These are phyloP conservation scores for Tuber melanosporum DNA, from an alignment of 495 filamentous ascomycete genomes.

Conservation along the genomic window DNA sequence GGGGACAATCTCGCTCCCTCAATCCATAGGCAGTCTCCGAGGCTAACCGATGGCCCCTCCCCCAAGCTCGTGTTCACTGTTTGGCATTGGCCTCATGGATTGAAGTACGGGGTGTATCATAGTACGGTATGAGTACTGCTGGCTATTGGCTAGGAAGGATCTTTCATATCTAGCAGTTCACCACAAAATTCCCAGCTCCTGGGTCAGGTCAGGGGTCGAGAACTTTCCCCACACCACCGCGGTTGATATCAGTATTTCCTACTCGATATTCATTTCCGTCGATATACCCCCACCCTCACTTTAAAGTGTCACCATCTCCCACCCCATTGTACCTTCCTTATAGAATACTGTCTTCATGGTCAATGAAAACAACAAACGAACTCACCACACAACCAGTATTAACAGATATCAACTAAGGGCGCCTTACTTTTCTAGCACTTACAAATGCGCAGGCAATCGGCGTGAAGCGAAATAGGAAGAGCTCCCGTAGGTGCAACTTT, in stretches of 20 bases:
- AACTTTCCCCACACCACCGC: background rate
- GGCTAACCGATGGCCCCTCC: background rate
- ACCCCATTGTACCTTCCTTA: background rate
- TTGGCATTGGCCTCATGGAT: background rate
- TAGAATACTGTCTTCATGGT: background rate
- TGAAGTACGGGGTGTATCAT: background rate
- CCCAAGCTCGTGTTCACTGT: background rate
- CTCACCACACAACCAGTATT: background rate
- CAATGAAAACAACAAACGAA: background rate
- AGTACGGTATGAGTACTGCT: background rate
- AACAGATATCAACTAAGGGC: background rate
- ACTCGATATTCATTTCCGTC: background rate
- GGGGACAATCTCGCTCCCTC: background rate
- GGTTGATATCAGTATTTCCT: background rate
- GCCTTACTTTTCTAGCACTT: background rate
- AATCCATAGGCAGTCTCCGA: background rate
- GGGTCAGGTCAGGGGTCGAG: background rate
- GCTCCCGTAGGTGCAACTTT: background rate
- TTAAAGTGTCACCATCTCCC: background rate
- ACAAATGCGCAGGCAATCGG: background rate
- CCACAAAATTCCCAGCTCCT: background rate
- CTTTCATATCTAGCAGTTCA: background rate
- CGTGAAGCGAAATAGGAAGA: background rate
- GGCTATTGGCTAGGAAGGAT: background rate
- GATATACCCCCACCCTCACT: background rate